Evolutionary conservation across 257 asterid species (phyloP).

Genomic region (Mitragyna speciosa): DNA sequence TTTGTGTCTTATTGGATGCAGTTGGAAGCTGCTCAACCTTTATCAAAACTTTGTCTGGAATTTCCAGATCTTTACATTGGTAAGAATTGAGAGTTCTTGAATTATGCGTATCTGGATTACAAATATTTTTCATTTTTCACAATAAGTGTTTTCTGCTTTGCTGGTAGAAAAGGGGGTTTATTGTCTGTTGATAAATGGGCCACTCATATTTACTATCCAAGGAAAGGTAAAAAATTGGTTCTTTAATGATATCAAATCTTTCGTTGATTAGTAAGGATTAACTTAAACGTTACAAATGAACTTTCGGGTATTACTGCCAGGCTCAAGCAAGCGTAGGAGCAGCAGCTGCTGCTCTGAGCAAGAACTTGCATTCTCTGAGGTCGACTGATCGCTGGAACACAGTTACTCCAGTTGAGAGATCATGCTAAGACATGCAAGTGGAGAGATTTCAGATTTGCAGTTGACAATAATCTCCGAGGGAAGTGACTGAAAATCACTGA

Average conservation of each 20-base stretch:
- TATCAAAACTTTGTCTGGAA: constrained; percentile 52
- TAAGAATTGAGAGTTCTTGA: constrained; percentile 25
- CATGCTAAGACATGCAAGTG: not conserved
- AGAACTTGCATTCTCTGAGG: constrained; percentile 52
- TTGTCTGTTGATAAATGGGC: constrained; percentile 66
- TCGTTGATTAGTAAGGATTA: not conserved
- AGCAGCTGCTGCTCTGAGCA: constrained; percentile 54
- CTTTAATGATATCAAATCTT: not conserved
- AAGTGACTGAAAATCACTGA: not conserved
- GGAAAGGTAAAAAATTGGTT: constrained; percentile 54
- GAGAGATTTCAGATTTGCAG: not conserved
- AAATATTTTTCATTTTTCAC: not conserved
- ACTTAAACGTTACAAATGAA: too few relatives aligned
- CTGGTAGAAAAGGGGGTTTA: constrained; percentile 52
- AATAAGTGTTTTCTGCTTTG: constrained; percentile 3
- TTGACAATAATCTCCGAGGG: not conserved
- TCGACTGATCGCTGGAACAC: constrained; percentile 20
- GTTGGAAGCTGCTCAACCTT: constrained; percentile 78
- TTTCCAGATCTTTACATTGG: constrained; percentile 75
- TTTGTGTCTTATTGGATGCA: constrained; percentile 25
- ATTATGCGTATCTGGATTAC: not conserved
- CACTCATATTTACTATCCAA: constrained; percentile 51
- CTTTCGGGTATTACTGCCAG: constrained; percentile 41
- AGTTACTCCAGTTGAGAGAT: not conserved
- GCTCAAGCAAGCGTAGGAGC: constrained; percentile 53